phyloP scores from a whole-genome alignment of 169 alveolate genomes.

The Fabrea salina region DNA sequence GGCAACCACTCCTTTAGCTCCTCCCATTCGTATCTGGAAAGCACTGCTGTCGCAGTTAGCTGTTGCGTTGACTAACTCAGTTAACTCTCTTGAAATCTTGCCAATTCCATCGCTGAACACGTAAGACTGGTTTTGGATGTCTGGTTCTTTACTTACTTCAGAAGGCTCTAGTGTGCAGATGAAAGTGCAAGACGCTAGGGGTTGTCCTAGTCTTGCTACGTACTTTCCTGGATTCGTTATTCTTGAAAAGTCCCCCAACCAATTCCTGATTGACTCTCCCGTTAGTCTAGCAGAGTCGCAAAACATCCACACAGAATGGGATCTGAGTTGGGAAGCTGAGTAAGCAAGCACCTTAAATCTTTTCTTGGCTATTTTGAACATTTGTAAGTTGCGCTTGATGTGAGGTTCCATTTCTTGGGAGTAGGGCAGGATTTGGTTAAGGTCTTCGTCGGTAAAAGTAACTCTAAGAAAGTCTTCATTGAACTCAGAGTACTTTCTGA shows the following conservation, averaged over 20 bases:
- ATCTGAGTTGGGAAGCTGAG: slow-evolving; percentile 18
- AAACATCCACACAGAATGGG: slow-evolving; percentile 30
- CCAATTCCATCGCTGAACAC: slow-evolving; percentile 32
- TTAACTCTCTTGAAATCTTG: not conserved
- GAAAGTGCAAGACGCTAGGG: not conserved
- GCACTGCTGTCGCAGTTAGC: not conserved
- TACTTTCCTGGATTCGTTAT: slow-evolving; percentile 26
- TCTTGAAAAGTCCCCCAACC: slow-evolving; percentile 11
- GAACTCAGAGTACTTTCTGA: not conserved
- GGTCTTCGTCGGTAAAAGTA: slow-evolving; percentile 24
- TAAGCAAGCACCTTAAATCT: slow-evolving; percentile 2
- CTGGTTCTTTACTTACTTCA: not conserved
- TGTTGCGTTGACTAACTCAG: not conserved
- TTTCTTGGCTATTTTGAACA: not conserved
- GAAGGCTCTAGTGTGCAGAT: not conserved
- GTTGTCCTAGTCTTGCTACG: slow-evolving; percentile 26
- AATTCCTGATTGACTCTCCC: not conserved
- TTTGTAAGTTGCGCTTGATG: not conserved
- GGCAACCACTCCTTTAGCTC: slow-evolving; percentile 22
- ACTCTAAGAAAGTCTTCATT: slow-evolving; percentile 19
- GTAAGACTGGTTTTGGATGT: not conserved
- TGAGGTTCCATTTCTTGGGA: not conserved
- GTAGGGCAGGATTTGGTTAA: slow-evolving; percentile 6
- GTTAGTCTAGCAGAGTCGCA: not conserved
- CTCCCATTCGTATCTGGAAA: slow-evolving; percentile 26